phyloP scores from a whole-genome alignment of 1,139 yeast genomes.

The Protomyces arabidopsidicola region DNA sequence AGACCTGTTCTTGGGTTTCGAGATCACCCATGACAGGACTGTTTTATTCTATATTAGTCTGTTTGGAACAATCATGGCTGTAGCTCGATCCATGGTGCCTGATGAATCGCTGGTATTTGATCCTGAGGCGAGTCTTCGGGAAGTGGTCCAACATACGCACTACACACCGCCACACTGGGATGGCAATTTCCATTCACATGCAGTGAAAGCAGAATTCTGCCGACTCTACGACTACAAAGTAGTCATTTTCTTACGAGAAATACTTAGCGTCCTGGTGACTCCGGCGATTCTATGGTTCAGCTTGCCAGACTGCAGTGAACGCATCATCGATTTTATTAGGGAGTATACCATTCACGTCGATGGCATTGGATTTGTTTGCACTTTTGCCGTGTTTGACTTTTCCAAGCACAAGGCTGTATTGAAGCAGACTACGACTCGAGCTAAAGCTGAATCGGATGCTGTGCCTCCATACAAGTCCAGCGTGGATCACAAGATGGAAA shows the following conservation, averaged over 20 bases:
- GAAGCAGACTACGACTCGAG: background rate
- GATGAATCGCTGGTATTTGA: constrained; percentile 69
- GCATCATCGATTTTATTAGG: constrained; percentile 80
- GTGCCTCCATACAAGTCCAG: background rate
- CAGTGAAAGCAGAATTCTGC: constrained; percentile 66
- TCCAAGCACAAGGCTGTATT: constrained; percentile 40
- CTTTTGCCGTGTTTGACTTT: constrained; percentile 85
- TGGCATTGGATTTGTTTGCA: constrained; percentile 91
- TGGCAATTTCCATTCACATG: constrained; percentile 63
- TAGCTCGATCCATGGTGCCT: constrained; percentile 58
- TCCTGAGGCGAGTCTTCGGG: constrained; percentile 76
- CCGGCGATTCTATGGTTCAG: constrained; percentile 87
- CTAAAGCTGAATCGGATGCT: background rate
- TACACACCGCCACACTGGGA: constrained; percentile 85
- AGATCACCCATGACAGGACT: constrained; percentile 72
- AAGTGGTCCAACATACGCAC: constrained; percentile 82
- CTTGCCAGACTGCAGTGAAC: constrained; percentile 64
- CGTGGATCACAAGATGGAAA: constrained; percentile 27
- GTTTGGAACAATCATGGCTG: constrained; percentile 77
- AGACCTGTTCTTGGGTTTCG: constrained; percentile 84
- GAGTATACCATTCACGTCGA: constrained; percentile 87
- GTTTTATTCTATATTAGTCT: constrained; percentile 82
- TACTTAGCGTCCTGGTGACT: constrained; percentile 72
- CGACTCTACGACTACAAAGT: constrained; percentile 69
- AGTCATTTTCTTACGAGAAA: constrained; percentile 67